Conservation (phyloP, 2,329 filamentous ascomycete genomes). For the Mycosphaerelloides madeirae region DNA sequence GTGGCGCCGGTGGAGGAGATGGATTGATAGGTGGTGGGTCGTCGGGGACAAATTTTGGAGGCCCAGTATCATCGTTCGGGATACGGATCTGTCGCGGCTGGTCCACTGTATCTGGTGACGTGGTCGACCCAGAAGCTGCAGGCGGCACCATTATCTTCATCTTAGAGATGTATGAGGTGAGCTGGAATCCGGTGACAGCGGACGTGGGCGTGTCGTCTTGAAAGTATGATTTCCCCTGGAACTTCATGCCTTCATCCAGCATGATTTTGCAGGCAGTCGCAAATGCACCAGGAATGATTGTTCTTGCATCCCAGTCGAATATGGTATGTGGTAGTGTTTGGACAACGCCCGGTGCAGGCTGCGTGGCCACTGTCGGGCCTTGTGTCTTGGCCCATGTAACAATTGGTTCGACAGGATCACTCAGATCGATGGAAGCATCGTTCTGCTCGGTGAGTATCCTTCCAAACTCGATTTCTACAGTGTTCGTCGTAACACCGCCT, state of each 20-base stretch:
- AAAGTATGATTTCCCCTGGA: constrained; percentile 4
- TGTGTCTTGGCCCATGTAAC: too few relatives aligned
- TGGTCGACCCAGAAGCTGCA: not conserved
- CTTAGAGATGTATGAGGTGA: constrained; percentile 5
- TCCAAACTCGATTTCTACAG: too few relatives aligned
- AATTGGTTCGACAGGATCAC: too few relatives aligned
- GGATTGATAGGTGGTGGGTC: too few relatives aligned
- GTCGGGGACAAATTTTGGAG: too few relatives aligned
- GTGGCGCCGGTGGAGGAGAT: constrained; percentile 4
- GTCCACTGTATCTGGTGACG: not conserved
- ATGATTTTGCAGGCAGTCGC: constrained; percentile 4
- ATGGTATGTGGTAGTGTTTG: constrained; percentile 5
- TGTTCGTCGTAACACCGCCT: too few relatives aligned
- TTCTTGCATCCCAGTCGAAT: constrained; percentile 5
- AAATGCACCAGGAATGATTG: constrained; percentile 3
- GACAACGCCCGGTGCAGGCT: not conserved
- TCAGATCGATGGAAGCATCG: too few relatives aligned
- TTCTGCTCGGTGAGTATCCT: too few relatives aligned
- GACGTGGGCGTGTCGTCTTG: not conserved
- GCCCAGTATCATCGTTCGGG: too few relatives aligned
- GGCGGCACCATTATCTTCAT: constrained; percentile 11
- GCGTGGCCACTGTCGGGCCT: constrained; percentile 1
- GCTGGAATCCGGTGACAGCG: constrained; percentile 5
- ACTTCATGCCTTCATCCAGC: constrained; percentile 3
- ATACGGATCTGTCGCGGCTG: too few relatives aligned